Conservation (phyloP, 345 rosid genomes). For the Salix brachista region DNA sequence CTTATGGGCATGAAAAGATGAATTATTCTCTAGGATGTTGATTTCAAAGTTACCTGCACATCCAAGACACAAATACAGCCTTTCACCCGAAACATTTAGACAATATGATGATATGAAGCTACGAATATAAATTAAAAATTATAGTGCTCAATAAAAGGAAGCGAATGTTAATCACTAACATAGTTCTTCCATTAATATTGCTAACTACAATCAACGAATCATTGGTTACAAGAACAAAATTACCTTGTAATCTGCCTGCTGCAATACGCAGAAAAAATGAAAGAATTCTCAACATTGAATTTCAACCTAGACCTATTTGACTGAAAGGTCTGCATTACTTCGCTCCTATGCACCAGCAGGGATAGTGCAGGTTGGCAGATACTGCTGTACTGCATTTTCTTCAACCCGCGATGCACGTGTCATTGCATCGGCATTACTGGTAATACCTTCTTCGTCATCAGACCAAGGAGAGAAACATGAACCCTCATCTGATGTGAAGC, state of each 20-base stretch:
- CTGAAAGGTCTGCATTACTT: not conserved
- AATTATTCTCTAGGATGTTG: not conserved
- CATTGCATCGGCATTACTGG: not conserved
- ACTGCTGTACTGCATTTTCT: not conserved
- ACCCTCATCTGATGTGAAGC: slow-evolving; percentile 9
- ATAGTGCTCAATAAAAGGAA: not conserved
- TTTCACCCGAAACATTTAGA: not conserved
- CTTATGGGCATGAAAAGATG: not conserved
- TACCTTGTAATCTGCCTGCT: not conserved
- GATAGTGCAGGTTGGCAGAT: not conserved
- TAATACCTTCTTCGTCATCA: not conserved
- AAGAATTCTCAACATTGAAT: not conserved
- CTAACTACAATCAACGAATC: not conserved
- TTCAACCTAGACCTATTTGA: not conserved
- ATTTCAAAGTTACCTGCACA: not conserved
- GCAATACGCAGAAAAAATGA: not conserved
- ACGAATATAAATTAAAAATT: not conserved
- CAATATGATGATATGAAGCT: not conserved
- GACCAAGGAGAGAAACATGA: slow-evolving; percentile 6
- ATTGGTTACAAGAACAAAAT: not conserved
- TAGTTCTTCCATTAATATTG: not conserved
- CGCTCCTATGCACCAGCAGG: not conserved
- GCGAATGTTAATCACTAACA: not conserved
- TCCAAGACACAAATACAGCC: not conserved
- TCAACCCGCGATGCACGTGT: not conserved